Base-by-base conservation (phyloP, 495 filamentous ascomycete genomes). In the Collariella sp. region DNA sequence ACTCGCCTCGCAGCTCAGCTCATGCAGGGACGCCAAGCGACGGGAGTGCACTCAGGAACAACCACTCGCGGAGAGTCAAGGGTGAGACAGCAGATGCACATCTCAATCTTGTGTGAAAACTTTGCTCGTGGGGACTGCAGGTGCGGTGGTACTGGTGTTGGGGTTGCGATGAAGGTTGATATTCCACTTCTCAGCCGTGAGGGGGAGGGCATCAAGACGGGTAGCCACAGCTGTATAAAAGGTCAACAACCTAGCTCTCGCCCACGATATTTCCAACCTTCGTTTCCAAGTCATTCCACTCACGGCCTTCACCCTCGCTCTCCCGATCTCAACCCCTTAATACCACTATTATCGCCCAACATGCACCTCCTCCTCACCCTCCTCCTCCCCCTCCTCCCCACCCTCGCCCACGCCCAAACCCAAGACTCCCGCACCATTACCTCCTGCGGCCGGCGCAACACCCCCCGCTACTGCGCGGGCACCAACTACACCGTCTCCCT, bases 401-500 rank as follows among this genome's bases (percentile, higher is more conserved):
- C 41, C 48, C 38, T 38, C 24, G 3, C 52, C 23, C 24, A 34
- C 5, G 22, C 33, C 13, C 26, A 34, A 22, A n/a, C 33, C n/a
- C 3, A 29, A 12, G 10, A 9, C 19, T 6, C 24, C 13, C 9
- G 15, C 7, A 24, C 16, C 2, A 18, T 31, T 22, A 22, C 31
- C 16, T 23, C 47, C 15, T 47, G 49, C 42, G 40, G 43, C 20
- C 35, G 31, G 9, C 33, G 34, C 23, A 55, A 55, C 38, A 41
- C 51, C 15, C 41, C 34, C 6, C 52, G 49, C 39, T 54, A 69
- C 36, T 79, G 75, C 62, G 56, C 51, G 7, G 69, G 69, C 22
- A 74, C 76, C 51, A 68, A 66, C 44, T 67, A 65, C 57, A 63
- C 58, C 48, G 59, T 67, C 42, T 43, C 39, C 0, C 50, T 58